Evolutionary conservation across 371 early-diverging fungal species (phyloP).

Genomic region (Mucor racemosus): DNA sequence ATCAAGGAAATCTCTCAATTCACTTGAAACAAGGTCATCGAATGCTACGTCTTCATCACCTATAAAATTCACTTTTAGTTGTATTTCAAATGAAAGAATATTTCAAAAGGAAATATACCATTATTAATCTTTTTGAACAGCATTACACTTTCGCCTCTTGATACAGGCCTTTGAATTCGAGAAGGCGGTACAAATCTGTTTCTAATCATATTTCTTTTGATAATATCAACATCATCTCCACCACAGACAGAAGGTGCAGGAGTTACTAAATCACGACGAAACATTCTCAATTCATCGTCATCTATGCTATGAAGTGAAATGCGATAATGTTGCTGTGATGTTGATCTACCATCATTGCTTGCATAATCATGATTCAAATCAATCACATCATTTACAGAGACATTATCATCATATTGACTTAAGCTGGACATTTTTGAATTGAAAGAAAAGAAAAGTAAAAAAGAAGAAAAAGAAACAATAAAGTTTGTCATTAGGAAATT

Average conservation of each 20-base stretch:
- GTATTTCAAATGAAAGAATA: not conserved
- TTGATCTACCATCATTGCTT: constrained; percentile 7
- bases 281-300: constrained; percentile 25
- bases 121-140: constrained; percentile 28
- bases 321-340: constrained; percentile 16
- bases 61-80: not conserved
- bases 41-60: constrained; percentile 23
- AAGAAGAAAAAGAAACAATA: not conserved
- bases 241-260: constrained; percentile 24
- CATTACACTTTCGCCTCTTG: constrained; percentile 29
- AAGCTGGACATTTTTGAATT: constrained; percentile 9
- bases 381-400: constrained; percentile 21
- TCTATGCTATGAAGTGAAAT: constrained; percentile 27
- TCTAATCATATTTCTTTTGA: constrained; percentile 12
- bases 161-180: constrained; percentile 7
- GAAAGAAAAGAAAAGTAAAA: not conserved
- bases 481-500: constrained; percentile 8
- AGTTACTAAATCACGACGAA: constrained; percentile 26
- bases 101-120: constrained; percentile 14
- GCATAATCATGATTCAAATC: constrained; percentile 10
- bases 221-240: constrained; percentile 11
- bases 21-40: constrained; percentile 21
- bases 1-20: constrained; percentile 23
- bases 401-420: constrained; percentile 7
- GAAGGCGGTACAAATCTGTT: not conserved